Percentiles rank a stretch among this genome's conserved stretches.
phyloP scores from a whole-genome alignment of 2,329 filamentous ascomycete species.

The Colletotrichum orchidophilum region DNA sequence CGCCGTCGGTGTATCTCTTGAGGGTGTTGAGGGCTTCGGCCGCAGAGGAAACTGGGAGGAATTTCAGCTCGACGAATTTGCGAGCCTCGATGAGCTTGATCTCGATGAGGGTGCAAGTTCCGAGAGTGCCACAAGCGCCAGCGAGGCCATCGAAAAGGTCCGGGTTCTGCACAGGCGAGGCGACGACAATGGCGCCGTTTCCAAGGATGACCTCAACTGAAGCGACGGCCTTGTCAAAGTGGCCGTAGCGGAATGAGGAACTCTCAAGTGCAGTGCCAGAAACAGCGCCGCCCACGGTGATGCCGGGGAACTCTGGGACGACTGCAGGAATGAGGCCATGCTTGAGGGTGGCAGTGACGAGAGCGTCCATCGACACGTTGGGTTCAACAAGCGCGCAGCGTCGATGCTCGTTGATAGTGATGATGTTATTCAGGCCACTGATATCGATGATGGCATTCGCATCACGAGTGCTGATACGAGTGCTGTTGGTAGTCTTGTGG shows the following conservation, averaged over 20 bases:
- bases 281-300: constrained; percentile 74
- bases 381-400: constrained; percentile 71
- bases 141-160: constrained; percentile 70
- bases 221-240: constrained; percentile 71
- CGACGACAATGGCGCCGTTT: constrained; percentile 62
- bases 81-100: constrained; percentile 63
- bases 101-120: constrained; percentile 68
- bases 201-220: constrained; percentile 71
- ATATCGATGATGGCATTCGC: constrained; percentile 71
- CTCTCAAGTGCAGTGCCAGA: constrained; percentile 74
- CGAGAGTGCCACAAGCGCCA: constrained; percentile 68
- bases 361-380: constrained; percentile 73
- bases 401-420: constrained; percentile 62
- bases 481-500: constrained; percentile 81
- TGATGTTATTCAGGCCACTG: constrained; percentile 69
- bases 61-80: constrained; percentile 64
- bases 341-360: constrained; percentile 65
- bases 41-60: constrained; percentile 55
- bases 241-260: constrained; percentile 71
- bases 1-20: constrained; percentile 33
- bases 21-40: constrained; percentile 54
- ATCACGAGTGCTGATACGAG: constrained; percentile 61
- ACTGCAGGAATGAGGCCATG: constrained; percentile 69
- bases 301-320: constrained; percentile 77
- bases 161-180: constrained; percentile 54